Percentiles rank a stretch among this genome's conserved stretches.
Evolutionary conservation across 345 rosid species (phyloP).

Genomic region (Excoecaria agallocha): DNA sequence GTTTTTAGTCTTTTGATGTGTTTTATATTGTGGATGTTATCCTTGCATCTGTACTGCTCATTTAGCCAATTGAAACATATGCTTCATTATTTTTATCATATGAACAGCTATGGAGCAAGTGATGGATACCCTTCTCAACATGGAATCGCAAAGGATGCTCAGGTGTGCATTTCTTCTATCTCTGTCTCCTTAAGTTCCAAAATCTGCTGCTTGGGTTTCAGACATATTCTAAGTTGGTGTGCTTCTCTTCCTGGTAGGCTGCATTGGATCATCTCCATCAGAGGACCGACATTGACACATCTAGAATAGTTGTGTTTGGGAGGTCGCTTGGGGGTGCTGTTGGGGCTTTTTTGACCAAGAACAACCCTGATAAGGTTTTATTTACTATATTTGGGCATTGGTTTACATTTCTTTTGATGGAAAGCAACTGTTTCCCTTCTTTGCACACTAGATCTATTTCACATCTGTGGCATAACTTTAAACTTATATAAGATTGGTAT

Average conservation of each 20-base stretch:
- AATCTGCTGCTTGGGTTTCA: conserved; percentile 15
- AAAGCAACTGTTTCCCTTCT: background rate
- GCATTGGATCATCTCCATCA: conserved; percentile 89
- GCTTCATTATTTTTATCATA: conserved; percentile 17
- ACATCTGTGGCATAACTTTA: background rate
- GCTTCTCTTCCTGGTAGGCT: conserved; percentile 53
- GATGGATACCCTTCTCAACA: conserved; percentile 96
- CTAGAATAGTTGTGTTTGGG: conserved; percentile 89
- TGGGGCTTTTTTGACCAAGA: conserved; percentile 81
- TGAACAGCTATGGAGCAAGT: conserved; percentile 83
- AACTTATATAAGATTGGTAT: background rate
- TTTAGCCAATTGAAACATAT: conserved; percentile 19
- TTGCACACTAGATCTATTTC: background rate
- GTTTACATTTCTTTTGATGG: background rate
- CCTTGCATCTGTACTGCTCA: conserved; percentile 17
- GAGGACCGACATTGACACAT: conserved; percentile 87
- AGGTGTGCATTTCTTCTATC: conserved; percentile 47
- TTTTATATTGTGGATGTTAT: conserved; percentile 6
- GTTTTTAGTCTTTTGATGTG: conserved; percentile 1
- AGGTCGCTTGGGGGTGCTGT: conserved; percentile 99
- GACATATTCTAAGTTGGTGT: conserved; percentile 5
- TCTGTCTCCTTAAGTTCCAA: conserved; percentile 8
- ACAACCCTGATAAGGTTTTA: conserved; percentile 85
- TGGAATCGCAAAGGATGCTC: conserved; percentile 86
- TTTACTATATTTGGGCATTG: background rate